phyloP scores from a whole-genome alignment of 345 rosid genomes.

The Populus nigra region DNA sequence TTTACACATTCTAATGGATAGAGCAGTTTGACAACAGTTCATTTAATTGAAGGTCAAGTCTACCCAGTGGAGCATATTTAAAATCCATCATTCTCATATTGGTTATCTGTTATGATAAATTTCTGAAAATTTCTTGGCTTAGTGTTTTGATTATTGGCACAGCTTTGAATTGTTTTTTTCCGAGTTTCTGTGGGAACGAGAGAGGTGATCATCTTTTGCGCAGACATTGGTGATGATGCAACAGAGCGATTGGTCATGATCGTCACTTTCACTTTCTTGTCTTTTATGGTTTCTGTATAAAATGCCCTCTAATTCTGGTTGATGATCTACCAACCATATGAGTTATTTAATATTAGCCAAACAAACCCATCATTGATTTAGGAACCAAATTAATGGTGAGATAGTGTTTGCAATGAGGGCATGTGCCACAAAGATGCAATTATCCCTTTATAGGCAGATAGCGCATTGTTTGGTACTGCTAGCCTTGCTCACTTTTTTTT shows the following conservation, averaged over 20 bases:
- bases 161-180: neutral
- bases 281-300: neutral
- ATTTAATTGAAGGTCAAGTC: neutral
- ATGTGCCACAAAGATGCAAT: constrained; percentile 1
- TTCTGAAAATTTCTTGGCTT: neutral
- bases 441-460: neutral
- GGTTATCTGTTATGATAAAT: neutral
- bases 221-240: too few species aligned
- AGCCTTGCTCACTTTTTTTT: neutral
- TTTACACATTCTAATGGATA: neutral
- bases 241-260: neutral
- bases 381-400: neutral
- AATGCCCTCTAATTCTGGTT: too few species aligned
- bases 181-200: neutral
- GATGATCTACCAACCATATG: too few species aligned
- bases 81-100: neutral
- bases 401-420: too few species aligned
- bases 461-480: neutral
- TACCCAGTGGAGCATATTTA: neutral
- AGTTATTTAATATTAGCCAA: too few species aligned
- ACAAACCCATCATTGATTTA: neutral
- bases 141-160: neutral
- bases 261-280: neutral
- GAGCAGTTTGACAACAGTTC: neutral
- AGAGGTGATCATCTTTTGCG: neutral